Conservation (phyloP, 2,329 filamentous ascomycete species). For the Arthrobotrys entomopaga region DNA sequence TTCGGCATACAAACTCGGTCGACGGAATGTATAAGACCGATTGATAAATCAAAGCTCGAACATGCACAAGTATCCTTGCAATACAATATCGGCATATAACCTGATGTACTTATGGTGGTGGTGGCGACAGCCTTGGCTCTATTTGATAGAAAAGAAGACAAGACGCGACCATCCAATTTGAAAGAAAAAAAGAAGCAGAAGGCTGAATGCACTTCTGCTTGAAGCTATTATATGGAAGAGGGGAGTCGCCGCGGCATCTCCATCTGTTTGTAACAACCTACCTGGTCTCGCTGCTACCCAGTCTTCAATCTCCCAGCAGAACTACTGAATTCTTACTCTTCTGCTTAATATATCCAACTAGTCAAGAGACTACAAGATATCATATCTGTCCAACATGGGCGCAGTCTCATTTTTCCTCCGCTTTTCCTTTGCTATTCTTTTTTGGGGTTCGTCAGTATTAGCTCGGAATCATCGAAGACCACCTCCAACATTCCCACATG, state of each 20-base stretch:
- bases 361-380: too few species aligned
- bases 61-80: slow-evolving; percentile 1
- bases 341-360: too few species aligned
- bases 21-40: neutral
- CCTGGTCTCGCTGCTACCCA: too few species aligned
- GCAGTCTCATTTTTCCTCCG: neutral
- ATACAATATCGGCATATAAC: neutral
- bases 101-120: too few species aligned
- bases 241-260: neutral
- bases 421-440: slow-evolving; percentile 8
- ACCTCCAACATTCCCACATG: neutral
- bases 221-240: slow-evolving; percentile 20
- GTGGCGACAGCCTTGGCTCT: too few species aligned
- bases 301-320: neutral
- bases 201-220: neutral
- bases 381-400: too few species aligned
- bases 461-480: neutral
- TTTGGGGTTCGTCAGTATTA: neutral
- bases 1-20: neutral
- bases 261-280: neutral
- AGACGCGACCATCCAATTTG: neutral
- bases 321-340: too few species aligned
- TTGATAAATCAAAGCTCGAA: neutral
- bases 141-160: neutral
- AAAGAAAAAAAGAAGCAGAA: neutral